Base-by-base conservation (phyloP, 139 green algal genomes). In the Asterochloris erici region DNA sequence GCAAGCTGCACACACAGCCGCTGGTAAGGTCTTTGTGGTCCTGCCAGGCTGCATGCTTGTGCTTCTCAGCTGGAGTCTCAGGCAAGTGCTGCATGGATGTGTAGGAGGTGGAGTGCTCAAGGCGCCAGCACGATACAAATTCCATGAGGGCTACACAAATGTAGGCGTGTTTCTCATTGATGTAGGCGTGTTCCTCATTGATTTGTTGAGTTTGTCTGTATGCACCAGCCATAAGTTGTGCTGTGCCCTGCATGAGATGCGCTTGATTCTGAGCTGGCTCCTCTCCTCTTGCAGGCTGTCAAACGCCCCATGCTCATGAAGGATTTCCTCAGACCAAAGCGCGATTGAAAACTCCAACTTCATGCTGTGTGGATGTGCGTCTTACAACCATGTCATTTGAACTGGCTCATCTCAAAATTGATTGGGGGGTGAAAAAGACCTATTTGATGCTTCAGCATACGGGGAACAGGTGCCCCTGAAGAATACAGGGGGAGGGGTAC, bases 111-210 rank as follows among this genome's bases (percentile, higher is more conserved):
- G 47, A 23, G 61, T 28, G 19, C 63, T 82, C 29, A 28, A 63
- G 69, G 47, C 69, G 17, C 74, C 88, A 11, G 90, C 96, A 78
- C 68, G 95, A 60, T 98, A 96, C 85, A 92, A 92, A 26, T 98
- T 94, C 87, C 92, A 98, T 81, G 95, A 98, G 87, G 96, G 95
- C 12, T 96, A 95, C 86, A 98, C 96, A 12, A 98, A 97, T 84
- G 38, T 54, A 54, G 38, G 38, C 38, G 2, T 54, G 38, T 54
- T 6, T 2, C 38, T 54, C 2, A 54, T 54, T 54, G 38, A 54
- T 84, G 38, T 54, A 54, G 38, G 38, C 38, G 2, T 54, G 38
- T 54, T 6, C 4, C 38, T 54, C 2, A 54, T 54, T 54, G 38
- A 54, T n/a, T 54, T 54, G 38, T 54, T 54, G 38, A 2, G 6